Evolutionary conservation across 371 early-diverging fungal genomes (phyloP), one percentile per base, ranked within the genome.

Genomic region (Circinella minor): DNA sequence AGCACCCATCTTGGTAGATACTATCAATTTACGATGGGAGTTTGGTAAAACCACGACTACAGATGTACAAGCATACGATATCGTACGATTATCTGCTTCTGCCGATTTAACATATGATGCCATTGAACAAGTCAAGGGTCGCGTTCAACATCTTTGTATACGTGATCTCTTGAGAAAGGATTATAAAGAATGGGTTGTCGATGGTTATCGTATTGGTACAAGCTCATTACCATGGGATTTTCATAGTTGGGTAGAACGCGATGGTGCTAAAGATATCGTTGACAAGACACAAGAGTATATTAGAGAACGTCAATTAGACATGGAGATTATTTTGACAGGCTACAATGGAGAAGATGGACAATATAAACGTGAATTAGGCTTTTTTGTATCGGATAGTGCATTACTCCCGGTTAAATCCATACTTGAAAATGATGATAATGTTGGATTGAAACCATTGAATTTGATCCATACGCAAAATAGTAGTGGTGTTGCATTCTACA

Each of bases 1-100:
- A 47, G 83, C 81, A 0, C 91, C 95, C 11, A 86, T 94, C 27
- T 70, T 93, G 36, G 84, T 93, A 36, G 95, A 94, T 65, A 92
- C 93, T 0, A 79, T 89, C 63, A 81, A 87, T 60, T 71, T 94
- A 18, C 81, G 88, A 13, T 83, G 81, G 39, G 83, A 80, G 10
- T 75, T 80, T 36, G 84, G 83, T 4, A 84, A 91, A 61, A 87
- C 85, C 37, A 88, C 87, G 0, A 74, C 74, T 0, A 66, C 73
- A 34, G 95, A 94, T 75, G 55, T 77, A 3, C 71, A 71, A 7
- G 86, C 88, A 3, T 84, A 78, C 37, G 63, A 54, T 27, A 36
- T 67, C n/a, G 65, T 55, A 18, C 20, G 11, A 59, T 79, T 86
- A 61, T 34, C 4, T 4, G 36, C 57, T 10, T 57, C 36, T 27